phyloP scores from a whole-genome alignment of 169 alveolate species.

The Plasmodium gaboni region DNA sequence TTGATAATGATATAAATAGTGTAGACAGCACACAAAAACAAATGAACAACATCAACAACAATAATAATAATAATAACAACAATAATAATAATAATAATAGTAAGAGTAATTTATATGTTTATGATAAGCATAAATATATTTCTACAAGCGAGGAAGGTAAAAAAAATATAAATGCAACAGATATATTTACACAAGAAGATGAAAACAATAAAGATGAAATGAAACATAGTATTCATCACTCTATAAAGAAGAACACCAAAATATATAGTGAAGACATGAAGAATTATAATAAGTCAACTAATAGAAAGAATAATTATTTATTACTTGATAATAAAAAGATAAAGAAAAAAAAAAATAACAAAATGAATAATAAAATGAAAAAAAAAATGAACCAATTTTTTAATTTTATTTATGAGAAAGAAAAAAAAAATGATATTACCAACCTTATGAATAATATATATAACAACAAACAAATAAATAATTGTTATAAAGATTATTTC shows the following conservation, averaged over 20 bases:
- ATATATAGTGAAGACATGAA: conserved; percentile 34
- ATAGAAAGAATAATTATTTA: not conserved
- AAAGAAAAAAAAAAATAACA: not conserved
- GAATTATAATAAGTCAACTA: not conserved
- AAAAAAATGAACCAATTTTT: too few relatives aligned
- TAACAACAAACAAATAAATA: too few relatives aligned
- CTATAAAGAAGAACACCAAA: conserved; percentile 14
- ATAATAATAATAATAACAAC: not conserved
- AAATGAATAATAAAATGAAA: too few relatives aligned
- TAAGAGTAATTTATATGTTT: not conserved
- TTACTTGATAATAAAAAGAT: not conserved
- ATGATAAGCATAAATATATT: not conserved
- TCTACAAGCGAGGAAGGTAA: too few relatives aligned
- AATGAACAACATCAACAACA: not conserved
- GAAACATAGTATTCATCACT: too few relatives aligned
- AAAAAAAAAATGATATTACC: too few relatives aligned
- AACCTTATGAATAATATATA: too few relatives aligned
- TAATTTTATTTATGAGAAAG: too few relatives aligned
- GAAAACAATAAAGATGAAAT: too few relatives aligned
- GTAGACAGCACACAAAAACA: not conserved
- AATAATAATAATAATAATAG: not conserved
- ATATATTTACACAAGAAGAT: not conserved
- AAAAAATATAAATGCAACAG: not conserved
- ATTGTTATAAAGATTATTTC: too few relatives aligned
- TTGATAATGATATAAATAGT: not conserved